These are phyloP conservation scores for Ganoderma multipileum DNA, from an alignment of 1,284 basidiomycete species.

Conservation along the genomic window DNA sequence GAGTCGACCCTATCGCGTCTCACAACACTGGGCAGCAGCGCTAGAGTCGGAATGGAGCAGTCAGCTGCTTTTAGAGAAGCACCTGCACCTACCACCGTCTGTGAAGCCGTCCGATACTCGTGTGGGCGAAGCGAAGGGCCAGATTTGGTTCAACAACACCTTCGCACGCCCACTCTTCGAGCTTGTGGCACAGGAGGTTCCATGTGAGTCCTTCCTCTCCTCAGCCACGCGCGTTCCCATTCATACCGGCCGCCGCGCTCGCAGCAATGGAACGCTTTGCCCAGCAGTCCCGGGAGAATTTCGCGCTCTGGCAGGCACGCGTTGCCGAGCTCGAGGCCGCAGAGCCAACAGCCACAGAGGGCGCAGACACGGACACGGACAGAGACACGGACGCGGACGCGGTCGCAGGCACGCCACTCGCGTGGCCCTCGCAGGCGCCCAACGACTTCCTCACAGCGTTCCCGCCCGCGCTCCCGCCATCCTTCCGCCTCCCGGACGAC, in stretches of 20 bases:
- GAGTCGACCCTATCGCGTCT: conserved; percentile 91
- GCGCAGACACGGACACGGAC: conserved; percentile 4
- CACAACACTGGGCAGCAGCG: conserved; percentile 90
- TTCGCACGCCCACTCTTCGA: conserved; percentile 88
- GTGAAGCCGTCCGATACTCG: conserved; percentile 69
- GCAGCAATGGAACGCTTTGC: conserved; percentile 71
- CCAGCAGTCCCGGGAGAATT: conserved; percentile 69
- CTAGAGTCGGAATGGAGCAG: conserved; percentile 89
- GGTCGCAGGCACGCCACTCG: conserved; percentile 19
- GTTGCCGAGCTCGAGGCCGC: conserved; percentile 47
- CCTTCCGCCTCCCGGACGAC: conserved; percentile 35
- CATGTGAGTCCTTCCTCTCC: conserved; percentile 55
- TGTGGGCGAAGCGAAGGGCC: conserved; percentile 79
- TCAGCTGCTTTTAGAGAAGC: conserved; percentile 83
- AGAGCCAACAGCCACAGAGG: conserved; percentile 5
- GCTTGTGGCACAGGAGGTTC: conserved; percentile 73
- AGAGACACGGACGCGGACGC: conserved; percentile 1
- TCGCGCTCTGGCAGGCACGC: conserved; percentile 68
- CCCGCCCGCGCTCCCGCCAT: conserved; percentile 62
- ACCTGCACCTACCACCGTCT: conserved; percentile 80
- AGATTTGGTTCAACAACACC: conserved; percentile 88
- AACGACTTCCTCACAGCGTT: conserved; percentile 65
- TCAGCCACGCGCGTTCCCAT: neutral
- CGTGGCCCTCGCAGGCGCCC: conserved; percentile 48
- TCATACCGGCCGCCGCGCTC: neutral